Base-by-base conservation (phyloP, 441 rosid species). In the Eutrema salsugineum region DNA sequence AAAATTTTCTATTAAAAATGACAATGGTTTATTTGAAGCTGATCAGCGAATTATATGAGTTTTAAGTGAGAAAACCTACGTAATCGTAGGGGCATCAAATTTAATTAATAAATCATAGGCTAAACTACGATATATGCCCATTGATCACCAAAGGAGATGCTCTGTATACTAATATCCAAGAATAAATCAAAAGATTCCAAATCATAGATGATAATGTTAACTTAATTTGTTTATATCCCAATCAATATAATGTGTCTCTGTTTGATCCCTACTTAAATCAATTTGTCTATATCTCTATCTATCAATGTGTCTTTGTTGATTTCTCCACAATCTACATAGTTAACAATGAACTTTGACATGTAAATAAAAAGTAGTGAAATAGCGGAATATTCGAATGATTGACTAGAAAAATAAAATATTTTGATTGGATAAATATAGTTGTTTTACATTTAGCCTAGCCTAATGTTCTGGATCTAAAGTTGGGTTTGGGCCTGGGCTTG, bases 91-190 rank as follows among this genome's bases (percentile, higher is more conserved):
- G 36, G 19, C 58, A 66, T 42, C 40, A 50, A 50, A 42, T 42
- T 24, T 11, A 59, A 59, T 49, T n/a, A 66, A 30, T 16, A 73
- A 46, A 38, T 28, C 27, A 28, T 60, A 56, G 55, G 48, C 14
- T 49, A 49, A 57, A 39, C 60, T 59, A 48, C 5, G 33, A 60
- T 50, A 73, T 49, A 75, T 75, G 42, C 73, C 42, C 27, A 40
- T 68, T 55, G 57, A 43, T 60, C 36, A 51, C 33, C 44, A 68
- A 62, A 68, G 46, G 44, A 75, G 74, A 75, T 75, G 70, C 74
- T 75, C 49, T 68, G 38, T 17, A 54, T 17, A 54, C 70, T 44
- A 75, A 53, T 14, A 44, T 54, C 63, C 78, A 75, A 75, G 11
- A 54, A 35, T 3, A 22, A 17, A 35, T 47, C 72, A 74, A 14